Evolutionary conservation across 768 basidiomycete species (phyloP), one percentile per base, ranked within the genome.

Genomic region (Tubosaeta sp.): DNA sequence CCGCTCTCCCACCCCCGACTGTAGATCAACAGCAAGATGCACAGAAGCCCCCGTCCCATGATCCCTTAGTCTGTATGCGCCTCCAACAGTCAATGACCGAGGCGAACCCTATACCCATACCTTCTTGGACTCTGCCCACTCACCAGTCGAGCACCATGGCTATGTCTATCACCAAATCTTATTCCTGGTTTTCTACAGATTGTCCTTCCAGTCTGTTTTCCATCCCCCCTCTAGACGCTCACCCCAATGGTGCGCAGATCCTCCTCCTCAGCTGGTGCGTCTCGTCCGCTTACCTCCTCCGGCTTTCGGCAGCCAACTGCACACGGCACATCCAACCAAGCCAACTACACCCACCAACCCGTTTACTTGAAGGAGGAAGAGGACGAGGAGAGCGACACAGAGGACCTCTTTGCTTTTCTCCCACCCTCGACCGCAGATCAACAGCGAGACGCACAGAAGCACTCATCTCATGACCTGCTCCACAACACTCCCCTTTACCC

Each of bases 361-460:
- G n/a, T 60, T 6, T 70, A 57, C 45, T 2, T 58, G 11, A 64
- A 69, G 35, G 84, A 73, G 2, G 84, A 83, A 29, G 79, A 84
- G 39, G 82, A 84, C 29, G 84, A 84, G 36, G 85, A 87, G 64
- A 84, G 82, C 60, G 90, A 91, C 38, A 81, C 84, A 41, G 92
- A 85, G 57, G 87, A 86, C 64, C 88, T 94, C 55, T 95, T 95
- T 69, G 92, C 93, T 0, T 95, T 91, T 71, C 76, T 84, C 18
- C 86, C 91, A 32, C 90, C 91, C n/a, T 76, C 78, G 3, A 90
- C 92, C 22, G 84, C 86, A 13, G 82, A 86, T 50, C 73, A 66
- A 44, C 63, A 67, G 46, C 69, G 64, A 44, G 57, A 65, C 30
- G 52, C 51, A 44, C 46, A 64, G 48, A 65, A 64, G 47, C 66